A percentile compares a stretch with the other conserved stretches of the same genome.
These are phyloP conservation scores for Penicillium lagena DNA, from an alignment of 495 filamentous ascomycete species.

Conservation along the genomic window DNA sequence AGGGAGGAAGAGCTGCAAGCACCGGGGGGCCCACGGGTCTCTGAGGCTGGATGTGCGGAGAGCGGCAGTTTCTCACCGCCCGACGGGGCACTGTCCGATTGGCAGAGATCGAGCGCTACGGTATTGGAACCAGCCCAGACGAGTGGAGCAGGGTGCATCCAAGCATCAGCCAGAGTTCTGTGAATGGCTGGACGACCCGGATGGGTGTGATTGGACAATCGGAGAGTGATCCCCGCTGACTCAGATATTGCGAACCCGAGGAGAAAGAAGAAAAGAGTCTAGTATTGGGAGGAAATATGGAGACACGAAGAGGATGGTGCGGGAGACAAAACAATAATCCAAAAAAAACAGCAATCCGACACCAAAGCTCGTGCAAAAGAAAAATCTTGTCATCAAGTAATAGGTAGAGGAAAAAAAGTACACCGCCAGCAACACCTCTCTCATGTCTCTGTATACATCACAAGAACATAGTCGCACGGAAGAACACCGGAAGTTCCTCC, in stretches of 20 bases:
- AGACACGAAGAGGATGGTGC: slow-evolving; percentile 10
- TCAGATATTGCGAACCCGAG: too few relatives aligned
- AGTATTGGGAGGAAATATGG: slow-evolving; percentile 20
- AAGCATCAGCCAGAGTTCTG: too few relatives aligned
- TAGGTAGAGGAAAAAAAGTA: slow-evolving; percentile 8
- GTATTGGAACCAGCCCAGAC: too few relatives aligned
- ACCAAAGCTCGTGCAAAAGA: slow-evolving; percentile 27
- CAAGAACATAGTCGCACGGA: slow-evolving; percentile 10
- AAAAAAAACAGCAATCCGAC: slow-evolving; percentile 18
- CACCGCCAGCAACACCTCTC: slow-evolving; percentile 14
- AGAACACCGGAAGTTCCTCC: neutral
- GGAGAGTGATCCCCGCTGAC: too few relatives aligned
- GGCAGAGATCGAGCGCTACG: too few relatives aligned
- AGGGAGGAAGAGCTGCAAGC: neutral
- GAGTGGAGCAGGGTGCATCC: too few relatives aligned
- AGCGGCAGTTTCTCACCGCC: too few relatives aligned
- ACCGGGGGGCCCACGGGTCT: too few relatives aligned
- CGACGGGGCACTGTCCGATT: too few relatives aligned
- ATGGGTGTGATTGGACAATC: too few relatives aligned
- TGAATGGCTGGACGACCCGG: too few relatives aligned
- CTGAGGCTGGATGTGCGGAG: too few relatives aligned
- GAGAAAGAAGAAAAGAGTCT: slow-evolving; percentile 10
- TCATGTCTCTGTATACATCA: slow-evolving; percentile 13
- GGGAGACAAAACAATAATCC: slow-evolving; percentile 12
- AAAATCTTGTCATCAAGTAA: slow-evolving; percentile 20